A percentile compares a stretch with the other conserved stretches of the same genome.
phyloP scores from a whole-genome alignment of 2,329 filamentous ascomycete genomes.

The Penicillium sp. region DNA sequence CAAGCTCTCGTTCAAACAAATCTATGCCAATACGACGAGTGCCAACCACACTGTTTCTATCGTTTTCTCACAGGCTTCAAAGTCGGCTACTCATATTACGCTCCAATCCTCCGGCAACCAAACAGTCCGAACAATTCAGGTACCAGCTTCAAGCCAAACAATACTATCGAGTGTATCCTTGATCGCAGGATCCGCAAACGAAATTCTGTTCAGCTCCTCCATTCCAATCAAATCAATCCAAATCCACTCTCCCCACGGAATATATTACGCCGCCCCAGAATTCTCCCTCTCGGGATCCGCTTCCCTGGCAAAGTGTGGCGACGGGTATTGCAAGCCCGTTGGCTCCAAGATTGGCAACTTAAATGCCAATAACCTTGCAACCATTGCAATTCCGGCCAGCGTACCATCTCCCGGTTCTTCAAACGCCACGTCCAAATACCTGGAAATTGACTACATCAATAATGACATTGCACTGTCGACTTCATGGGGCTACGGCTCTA shows the following conservation, averaged over 20 bases:
- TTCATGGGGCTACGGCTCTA: constrained; percentile 47
- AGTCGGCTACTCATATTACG: neutral
- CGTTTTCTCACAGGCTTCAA: constrained; percentile 4
- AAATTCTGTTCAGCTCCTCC: constrained; percentile 21
- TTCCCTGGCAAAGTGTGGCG: constrained; percentile 34
- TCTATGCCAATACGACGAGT: constrained; percentile 33
- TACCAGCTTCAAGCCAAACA: constrained; percentile 7
- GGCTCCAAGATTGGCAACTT: constrained; percentile 47
- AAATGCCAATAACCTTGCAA: constrained; percentile 29
- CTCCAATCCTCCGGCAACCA: constrained; percentile 7
- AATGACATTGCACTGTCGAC: constrained; percentile 49
- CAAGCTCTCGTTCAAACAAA: constrained; percentile 12
- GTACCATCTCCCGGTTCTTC: constrained; percentile 19
- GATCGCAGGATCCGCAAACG: constrained; percentile 25
- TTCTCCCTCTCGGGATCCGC: constrained; percentile 42
- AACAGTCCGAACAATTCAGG: neutral
- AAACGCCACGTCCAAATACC: constrained; percentile 30
- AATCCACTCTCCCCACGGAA: constrained; percentile 22
- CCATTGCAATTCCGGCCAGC: constrained; percentile 36
- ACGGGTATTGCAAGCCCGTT: constrained; percentile 44
- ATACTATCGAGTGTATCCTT: constrained; percentile 19
- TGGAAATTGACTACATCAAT: constrained; percentile 54
- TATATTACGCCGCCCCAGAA: constrained; percentile 43
- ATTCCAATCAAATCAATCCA: constrained; percentile 19
- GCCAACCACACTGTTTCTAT: constrained; percentile 23